Evolutionary conservation across 1,284 basidiomycete genomes (phyloP).

Genomic region (Puccinia triticina): DNA sequence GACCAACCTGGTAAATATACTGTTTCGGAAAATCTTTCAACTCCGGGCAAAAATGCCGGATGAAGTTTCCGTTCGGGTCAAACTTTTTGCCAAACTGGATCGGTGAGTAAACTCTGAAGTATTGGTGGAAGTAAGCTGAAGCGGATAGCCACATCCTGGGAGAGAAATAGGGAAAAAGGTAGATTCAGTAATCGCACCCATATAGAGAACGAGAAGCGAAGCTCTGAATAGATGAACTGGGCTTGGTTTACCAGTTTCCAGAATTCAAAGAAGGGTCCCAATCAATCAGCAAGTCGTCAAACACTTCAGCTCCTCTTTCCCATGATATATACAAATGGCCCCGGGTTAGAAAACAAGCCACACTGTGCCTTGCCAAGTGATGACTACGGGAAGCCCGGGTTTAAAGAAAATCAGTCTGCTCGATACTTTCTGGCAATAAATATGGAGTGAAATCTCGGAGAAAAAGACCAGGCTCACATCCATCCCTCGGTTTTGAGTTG

Average conservation of each 20-base stretch:
- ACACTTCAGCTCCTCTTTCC: conserved; percentile 66
- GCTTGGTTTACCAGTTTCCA: conserved; percentile 61
- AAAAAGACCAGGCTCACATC: conserved; percentile 56
- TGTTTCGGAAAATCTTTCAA: conserved; percentile 61
- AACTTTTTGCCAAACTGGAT: conserved; percentile 63
- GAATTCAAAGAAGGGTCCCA: conserved; percentile 63
- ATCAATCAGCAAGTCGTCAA: conserved; percentile 63
- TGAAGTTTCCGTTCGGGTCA: conserved; percentile 63
- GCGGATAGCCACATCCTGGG: conserved; percentile 64
- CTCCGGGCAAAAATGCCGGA: conserved; percentile 64
- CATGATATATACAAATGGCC: conserved; percentile 67
- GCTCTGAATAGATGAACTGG: too few relatives aligned
- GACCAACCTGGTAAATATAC: conserved; percentile 33
- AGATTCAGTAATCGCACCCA: neutral
- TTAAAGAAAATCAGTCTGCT: conserved; percentile 40
- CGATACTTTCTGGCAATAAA: neutral
- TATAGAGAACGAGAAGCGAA: neutral
- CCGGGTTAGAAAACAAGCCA: conserved; percentile 66
- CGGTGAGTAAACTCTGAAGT: conserved; percentile 62
- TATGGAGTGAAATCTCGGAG: neutral
- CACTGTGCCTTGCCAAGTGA: conserved; percentile 65
- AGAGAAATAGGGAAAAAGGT: neutral
- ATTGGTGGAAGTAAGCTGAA: conserved; percentile 63
- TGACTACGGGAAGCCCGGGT: conserved; percentile 54
- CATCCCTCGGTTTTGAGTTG: conserved; percentile 64